Percentiles rank a stretch among this genome's conserved stretches.
Evolutionary conservation across 805 yeast species (phyloP).

Genomic region (Kazachstania martiniae): DNA sequence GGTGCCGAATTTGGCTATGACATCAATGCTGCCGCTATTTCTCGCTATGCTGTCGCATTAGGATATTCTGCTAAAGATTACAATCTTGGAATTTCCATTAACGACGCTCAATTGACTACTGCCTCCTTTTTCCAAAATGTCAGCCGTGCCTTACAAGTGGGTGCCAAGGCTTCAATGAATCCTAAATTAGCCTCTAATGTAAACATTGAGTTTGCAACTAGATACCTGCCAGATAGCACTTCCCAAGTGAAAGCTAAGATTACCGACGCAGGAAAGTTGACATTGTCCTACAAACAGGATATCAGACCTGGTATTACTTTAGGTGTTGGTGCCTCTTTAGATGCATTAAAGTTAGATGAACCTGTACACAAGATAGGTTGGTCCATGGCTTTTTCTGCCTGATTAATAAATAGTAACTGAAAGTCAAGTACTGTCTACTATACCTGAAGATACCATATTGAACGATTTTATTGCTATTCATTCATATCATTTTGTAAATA

Average conservation of each 20-base stretch:
- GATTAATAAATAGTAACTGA: too few relatives aligned
- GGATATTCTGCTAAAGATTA: conserved; percentile 88
- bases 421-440: too few relatives aligned
- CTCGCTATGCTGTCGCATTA: conserved; percentile 86
- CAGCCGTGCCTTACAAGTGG: conserved; percentile 84
- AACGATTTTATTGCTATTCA: too few relatives aligned
- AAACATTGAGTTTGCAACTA: conserved; percentile 90
- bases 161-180: conserved; percentile 96
- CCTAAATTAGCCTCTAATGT: conserved; percentile 63
- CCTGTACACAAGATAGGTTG: conserved; percentile 97
- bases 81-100: conserved; percentile 59
- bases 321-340: conserved; percentile 95
- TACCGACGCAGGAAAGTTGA: conserved; percentile 91
- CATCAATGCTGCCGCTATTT: conserved; percentile 81
- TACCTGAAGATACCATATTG: too few relatives aligned
- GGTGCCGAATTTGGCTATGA: conserved; percentile 98
- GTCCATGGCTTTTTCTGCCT: conserved; percentile 88
- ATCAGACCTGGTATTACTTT: conserved; percentile 93
- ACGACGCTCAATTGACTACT: conserved; percentile 79
- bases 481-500: too few relatives aligned
- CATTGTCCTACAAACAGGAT: conserved; percentile 87
- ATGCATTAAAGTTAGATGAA: conserved; percentile 89
- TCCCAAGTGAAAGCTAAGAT: conserved; percentile 94
- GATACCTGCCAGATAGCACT: conserved; percentile 78
- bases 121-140: conserved; percentile 97